Conservation (phyloP, 768 basidiomycete genomes). For the Pleurotus giganteus region DNA sequence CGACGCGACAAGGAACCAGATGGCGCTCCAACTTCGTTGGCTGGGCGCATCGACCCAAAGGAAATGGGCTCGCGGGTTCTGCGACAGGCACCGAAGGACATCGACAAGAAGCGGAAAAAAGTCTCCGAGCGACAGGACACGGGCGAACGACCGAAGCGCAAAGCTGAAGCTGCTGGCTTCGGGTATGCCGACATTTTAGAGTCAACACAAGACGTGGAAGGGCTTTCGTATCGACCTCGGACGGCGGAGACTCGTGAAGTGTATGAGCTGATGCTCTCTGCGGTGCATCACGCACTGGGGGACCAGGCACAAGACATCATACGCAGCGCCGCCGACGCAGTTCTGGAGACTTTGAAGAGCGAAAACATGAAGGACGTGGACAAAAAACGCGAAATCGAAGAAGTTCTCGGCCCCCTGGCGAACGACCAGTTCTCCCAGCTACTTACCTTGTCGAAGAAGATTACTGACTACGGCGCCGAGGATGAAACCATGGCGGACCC, state of each 20-base stretch:
- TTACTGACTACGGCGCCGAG: constrained; percentile 92
- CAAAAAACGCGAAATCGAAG: constrained; percentile 93
- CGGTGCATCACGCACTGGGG: constrained; percentile 80
- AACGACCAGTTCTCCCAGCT: constrained; percentile 82
- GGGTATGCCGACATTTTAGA: constrained; percentile 92
- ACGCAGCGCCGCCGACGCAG: constrained; percentile 90
- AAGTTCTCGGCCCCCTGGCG: constrained; percentile 60
- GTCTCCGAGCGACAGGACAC: constrained; percentile 59
- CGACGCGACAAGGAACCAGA: constrained; percentile 95
- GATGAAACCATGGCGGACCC: constrained; percentile 79
- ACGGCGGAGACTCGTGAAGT: constrained; percentile 94
- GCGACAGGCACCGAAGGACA: constrained; percentile 79
- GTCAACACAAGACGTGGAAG: constrained; percentile 91
- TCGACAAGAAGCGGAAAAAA: constrained; percentile 93
- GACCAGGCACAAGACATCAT: constrained; percentile 97
- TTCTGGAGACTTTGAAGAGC: constrained; percentile 85
- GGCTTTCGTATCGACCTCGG: constrained; percentile 87
- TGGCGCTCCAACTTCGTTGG: constrained; percentile 91
- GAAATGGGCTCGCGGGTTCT: constrained; percentile 94
- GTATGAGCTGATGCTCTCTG: constrained; percentile 86
- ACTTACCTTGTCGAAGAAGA: constrained; percentile 85
- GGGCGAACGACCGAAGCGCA: constrained; percentile 62
- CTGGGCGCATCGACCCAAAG: constrained; percentile 82
- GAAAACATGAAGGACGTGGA: constrained; percentile 93
- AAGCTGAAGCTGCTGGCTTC: constrained; percentile 62